These are phyloP conservation scores for Mortierella antarctica DNA, from an alignment of 192 early-diverging fungal genomes.

Conservation along the genomic window DNA sequence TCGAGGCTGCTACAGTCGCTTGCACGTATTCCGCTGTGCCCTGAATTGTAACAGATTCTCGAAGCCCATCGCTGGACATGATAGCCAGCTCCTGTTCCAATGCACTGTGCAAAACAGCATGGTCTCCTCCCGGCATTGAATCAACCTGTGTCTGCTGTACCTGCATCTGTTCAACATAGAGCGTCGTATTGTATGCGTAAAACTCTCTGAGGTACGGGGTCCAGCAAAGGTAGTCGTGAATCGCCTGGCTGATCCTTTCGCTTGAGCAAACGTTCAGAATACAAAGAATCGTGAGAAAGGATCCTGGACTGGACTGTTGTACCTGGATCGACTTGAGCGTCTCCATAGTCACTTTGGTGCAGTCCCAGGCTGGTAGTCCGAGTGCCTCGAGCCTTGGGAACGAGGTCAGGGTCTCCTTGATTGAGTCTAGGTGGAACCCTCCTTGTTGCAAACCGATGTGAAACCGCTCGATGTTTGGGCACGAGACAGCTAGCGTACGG, in stretches of 20 bases:
- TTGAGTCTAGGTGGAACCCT: conserved; percentile 33
- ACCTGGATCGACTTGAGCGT: conserved; percentile 23
- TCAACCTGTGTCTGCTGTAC: not conserved
- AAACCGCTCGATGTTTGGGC: conserved; percentile 17
- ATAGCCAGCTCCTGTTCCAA: too few species aligned
- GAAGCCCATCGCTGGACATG: too few species aligned
- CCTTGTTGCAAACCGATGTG: conserved; percentile 44
- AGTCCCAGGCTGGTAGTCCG: conserved; percentile 38
- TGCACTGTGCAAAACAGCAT: too few species aligned
- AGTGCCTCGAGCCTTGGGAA: conserved; percentile 25
- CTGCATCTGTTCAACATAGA: conserved; percentile 48
- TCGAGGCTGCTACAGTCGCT: too few species aligned
- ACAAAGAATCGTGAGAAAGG: conserved; percentile 28
- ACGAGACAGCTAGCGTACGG: conserved; percentile 7
- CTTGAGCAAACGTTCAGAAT: conserved; percentile 49
- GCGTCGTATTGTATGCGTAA: conserved; percentile 42
- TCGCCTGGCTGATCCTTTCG: conserved; percentile 38
- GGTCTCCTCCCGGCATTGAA: too few species aligned
- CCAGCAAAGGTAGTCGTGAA: conserved; percentile 51
- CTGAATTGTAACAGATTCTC: too few species aligned
- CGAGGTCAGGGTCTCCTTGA: conserved; percentile 14
- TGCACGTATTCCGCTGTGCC: too few species aligned
- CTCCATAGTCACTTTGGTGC: conserved; percentile 37
- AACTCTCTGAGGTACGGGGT: conserved; percentile 44
- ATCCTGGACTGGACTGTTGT: not conserved